Percentiles rank a stretch among this genome's conserved stretches.
Evolutionary conservation across 2,329 filamentous ascomycete genomes (phyloP).

Genomic region (Hypoxylon sp.): DNA sequence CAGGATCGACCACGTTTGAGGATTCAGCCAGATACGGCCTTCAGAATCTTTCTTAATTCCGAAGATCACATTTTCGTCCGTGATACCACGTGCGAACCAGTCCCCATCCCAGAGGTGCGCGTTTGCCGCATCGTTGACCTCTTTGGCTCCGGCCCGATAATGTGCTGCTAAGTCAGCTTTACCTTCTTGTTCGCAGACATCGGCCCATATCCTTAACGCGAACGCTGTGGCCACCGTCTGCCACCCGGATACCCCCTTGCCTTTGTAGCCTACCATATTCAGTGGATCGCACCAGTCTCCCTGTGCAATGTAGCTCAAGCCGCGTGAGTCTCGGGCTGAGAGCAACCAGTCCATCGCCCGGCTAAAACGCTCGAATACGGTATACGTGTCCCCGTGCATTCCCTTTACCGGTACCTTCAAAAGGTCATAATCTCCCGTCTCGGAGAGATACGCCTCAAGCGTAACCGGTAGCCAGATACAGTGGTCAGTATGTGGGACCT

Average conservation of each 20-base stretch:
- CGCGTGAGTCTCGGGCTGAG: conserved; percentile 64
- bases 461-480: conserved; percentile 71
- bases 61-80: conserved; percentile 67
- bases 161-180: conserved; percentile 58
- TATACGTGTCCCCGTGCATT: conserved; percentile 61
- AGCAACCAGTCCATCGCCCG: conserved; percentile 72
- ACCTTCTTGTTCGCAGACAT: conserved; percentile 63
- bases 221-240: conserved; percentile 69
- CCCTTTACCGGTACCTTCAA: conserved; percentile 62
- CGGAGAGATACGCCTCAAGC: conserved; percentile 68
- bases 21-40: conserved; percentile 71
- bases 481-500: conserved; percentile 72
- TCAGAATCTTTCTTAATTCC: conserved; percentile 66
- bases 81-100: conserved; percentile 72
- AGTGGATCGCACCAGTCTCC: conserved; percentile 74
- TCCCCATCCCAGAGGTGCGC: conserved; percentile 68
- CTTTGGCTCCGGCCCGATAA: conserved; percentile 62
- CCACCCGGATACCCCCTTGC: conserved; percentile 71
- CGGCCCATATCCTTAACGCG: conserved; percentile 67
- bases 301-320: conserved; percentile 70
- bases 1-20: conserved; percentile 69
- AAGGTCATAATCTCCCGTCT: conserved; percentile 68
- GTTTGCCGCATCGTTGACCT: conserved; percentile 66
- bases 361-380: conserved; percentile 68
- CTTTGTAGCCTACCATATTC: conserved; percentile 74